Evolutionary conservation across 2,329 filamentous ascomycete species (phyloP).

Genomic region (Lasiodiplodia theobromae): DNA sequence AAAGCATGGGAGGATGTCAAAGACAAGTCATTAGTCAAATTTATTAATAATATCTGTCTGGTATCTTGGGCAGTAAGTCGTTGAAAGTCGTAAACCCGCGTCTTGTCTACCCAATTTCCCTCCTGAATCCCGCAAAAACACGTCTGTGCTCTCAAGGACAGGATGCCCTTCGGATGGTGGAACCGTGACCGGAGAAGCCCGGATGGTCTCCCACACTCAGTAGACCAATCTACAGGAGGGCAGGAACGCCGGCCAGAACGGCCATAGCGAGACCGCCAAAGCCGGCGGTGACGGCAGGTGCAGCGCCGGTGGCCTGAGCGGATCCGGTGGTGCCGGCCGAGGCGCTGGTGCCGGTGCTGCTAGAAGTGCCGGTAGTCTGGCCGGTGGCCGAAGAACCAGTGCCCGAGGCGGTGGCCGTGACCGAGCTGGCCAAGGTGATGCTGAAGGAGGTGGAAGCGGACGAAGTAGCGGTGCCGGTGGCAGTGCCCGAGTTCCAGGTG

Average conservation of each 20-base stretch:
- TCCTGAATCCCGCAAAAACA: not conserved
- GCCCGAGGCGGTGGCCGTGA: not conserved
- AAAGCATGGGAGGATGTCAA: not conserved
- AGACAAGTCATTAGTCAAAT: not conserved
- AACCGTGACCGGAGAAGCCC: not conserved
- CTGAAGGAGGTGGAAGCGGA: slow-evolving; percentile 30
- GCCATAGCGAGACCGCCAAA: slow-evolving; percentile 11
- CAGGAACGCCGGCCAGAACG: slow-evolving; percentile 3
- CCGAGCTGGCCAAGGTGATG: slow-evolving; percentile 8
- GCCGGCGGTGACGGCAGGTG: slow-evolving; percentile 8
- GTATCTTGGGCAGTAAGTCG: not conserved
- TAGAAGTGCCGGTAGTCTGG: not conserved
- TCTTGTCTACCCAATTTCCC: not conserved
- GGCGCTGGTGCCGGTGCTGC: not conserved
- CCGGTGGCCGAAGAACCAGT: slow-evolving; percentile 5
- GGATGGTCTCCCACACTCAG: not conserved
- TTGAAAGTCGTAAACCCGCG: not conserved
- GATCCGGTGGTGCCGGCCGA: not conserved
- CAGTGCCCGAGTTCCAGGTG: slow-evolving; percentile 35
- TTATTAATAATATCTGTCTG: not conserved
- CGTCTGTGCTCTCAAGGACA: not conserved
- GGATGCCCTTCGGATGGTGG: not conserved
- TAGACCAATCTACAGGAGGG: not conserved
- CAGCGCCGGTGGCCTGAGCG: not conserved
- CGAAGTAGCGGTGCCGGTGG: slow-evolving; percentile 27